phyloP scores from a whole-genome alignment of 2,329 filamentous ascomycete species.

The Ceratocystiopsis sp. region DNA sequence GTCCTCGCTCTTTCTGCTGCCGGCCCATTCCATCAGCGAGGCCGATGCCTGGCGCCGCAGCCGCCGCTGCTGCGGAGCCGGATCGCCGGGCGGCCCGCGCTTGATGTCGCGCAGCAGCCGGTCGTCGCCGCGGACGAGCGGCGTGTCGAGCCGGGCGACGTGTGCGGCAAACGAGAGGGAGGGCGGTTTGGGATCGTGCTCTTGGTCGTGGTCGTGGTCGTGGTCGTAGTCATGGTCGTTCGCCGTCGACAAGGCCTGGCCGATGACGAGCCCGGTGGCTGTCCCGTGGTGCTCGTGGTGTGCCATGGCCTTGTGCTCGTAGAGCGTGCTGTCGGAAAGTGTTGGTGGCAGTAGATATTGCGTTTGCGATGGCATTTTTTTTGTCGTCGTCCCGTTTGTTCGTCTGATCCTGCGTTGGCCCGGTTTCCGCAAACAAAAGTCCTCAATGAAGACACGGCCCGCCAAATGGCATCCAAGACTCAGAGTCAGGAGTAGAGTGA shows the following conservation, averaged over 20 bases:
- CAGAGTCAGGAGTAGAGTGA: neutral
- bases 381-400: neutral
- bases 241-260: no score
- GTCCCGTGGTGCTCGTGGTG: no score
- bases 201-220: neutral
- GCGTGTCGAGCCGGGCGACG: neutral
- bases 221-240: neutral
- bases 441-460: neutral
- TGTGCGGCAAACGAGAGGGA: constrained; percentile 6
- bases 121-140: constrained; percentile 19
- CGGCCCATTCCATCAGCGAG: neutral
- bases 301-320: no score
- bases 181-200: neutral
- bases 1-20: neutral
- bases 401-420: neutral
- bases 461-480: neutral
- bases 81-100: constrained; percentile 22
- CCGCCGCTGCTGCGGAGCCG: neutral
- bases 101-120: constrained; percentile 16
- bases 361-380: neutral
- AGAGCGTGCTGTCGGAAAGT: neutral
- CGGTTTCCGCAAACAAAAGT: neutral
- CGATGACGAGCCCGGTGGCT: no score
- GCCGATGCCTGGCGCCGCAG: neutral
- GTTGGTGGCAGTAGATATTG: neutral